Evolutionary conservation across 768 basidiomycete genomes (phyloP).

Genomic region (Clitopilus passeckerianus): DNA sequence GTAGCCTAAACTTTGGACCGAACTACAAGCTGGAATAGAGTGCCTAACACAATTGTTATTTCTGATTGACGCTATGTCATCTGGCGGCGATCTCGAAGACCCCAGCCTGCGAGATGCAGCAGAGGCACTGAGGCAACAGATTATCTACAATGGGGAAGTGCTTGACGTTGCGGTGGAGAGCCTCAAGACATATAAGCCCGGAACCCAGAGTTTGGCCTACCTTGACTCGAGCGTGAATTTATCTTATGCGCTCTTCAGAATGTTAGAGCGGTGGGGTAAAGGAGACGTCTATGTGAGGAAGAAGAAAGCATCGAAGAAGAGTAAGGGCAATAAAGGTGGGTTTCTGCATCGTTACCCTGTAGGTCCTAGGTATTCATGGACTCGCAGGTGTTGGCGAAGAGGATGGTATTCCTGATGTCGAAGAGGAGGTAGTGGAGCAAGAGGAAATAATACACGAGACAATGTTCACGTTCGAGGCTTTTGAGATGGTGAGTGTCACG

Average conservation of each 20-base stretch:
- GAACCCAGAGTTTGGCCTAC: constrained; percentile 74
- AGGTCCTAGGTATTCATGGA: not conserved
- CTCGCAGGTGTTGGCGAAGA: constrained; percentile 34
- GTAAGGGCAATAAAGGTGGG: constrained; percentile 33
- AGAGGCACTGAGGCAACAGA: constrained; percentile 76
- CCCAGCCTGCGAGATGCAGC: constrained; percentile 64
- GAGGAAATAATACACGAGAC: constrained; percentile 76
- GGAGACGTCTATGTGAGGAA: constrained; percentile 77
- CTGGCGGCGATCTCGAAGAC: constrained; percentile 43
- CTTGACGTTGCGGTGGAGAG: constrained; percentile 84
- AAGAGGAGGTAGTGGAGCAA: constrained; percentile 56
- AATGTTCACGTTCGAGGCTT: constrained; percentile 87
- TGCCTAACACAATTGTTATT: constrained; percentile 90
- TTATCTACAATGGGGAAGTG: constrained; percentile 94
- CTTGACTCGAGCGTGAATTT: constrained; percentile 84
- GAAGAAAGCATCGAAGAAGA: constrained; percentile 51
- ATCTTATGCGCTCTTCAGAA: constrained; percentile 77
- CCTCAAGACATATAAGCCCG: constrained; percentile 73
- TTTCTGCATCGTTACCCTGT: constrained; percentile 6
- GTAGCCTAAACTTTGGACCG: constrained; percentile 91
- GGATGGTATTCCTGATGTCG: constrained; percentile 64
- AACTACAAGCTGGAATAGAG: constrained; percentile 90
- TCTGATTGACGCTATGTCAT: constrained; percentile 77
- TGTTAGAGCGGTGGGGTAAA: constrained; percentile 89
- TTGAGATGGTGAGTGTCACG: constrained; percentile 66